A percentile compares a stretch with the other conserved stretches of the same genome.
These are phyloP conservation scores for Mallotus repandus DNA, from an alignment of 441 rosid species.

Conservation along the genomic window DNA sequence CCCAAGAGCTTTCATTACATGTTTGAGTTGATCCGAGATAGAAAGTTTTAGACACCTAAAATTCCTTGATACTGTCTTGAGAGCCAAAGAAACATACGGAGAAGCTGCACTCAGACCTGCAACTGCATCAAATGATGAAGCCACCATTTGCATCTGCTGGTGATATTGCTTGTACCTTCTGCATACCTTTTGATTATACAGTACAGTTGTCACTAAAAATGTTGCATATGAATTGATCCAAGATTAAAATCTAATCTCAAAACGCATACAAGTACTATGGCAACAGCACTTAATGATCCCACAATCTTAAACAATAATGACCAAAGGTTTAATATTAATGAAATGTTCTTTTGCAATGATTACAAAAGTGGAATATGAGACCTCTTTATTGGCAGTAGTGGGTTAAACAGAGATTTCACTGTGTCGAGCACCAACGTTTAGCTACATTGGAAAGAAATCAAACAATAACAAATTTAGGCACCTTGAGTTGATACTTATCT, in stretches of 20 bases:
- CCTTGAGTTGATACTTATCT: not conserved
- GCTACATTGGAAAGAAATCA: constrained; percentile 16
- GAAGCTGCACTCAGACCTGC: constrained; percentile 60
- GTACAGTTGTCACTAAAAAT: not conserved
- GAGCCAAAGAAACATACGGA: constrained; percentile 49
- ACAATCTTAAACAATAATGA: not conserved
- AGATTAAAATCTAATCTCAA: not conserved
- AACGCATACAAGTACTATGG: not conserved
- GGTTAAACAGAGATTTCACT: constrained; percentile 9
- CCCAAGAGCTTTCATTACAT: constrained; percentile 35
- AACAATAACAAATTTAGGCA: constrained; percentile 5
- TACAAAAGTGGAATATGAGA: not conserved
- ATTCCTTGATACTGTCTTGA: constrained; percentile 43
- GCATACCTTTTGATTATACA: constrained; percentile 39
- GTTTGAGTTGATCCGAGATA: constrained; percentile 46
- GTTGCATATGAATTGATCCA: not conserved
- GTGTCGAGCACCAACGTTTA: not conserved
- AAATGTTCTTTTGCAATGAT: not conserved
- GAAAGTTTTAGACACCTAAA: constrained; percentile 44
- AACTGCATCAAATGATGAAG: constrained; percentile 56
- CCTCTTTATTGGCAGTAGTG: not conserved
- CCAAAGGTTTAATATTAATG: not conserved
- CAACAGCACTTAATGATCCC: not conserved
- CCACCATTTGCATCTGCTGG: constrained; percentile 67
- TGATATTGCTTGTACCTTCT: constrained; percentile 55